Percentiles rank a stretch among this genome's conserved stretches.
phyloP scores from a whole-genome alignment of 2,329 filamentous ascomycete species.

The Helotiales sp. region DNA sequence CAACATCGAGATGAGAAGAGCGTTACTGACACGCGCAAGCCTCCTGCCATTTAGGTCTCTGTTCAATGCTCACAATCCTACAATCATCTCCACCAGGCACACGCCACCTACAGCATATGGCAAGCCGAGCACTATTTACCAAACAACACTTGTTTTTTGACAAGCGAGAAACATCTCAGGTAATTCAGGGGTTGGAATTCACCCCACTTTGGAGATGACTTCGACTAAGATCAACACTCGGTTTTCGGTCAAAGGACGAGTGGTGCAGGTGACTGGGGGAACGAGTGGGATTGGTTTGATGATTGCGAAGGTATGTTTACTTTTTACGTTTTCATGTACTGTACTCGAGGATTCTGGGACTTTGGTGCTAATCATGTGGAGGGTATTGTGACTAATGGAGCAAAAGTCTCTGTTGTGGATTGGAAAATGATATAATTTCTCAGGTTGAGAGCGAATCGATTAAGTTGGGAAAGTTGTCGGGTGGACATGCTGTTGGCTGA shows the following conservation, averaged over 20 bases:
- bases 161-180: not conserved
- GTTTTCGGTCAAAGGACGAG: conserved; percentile 50
- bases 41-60: not conserved
- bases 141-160: too few species aligned
- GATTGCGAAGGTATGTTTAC: conserved; percentile 48
- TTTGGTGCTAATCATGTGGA: conserved; percentile 26
- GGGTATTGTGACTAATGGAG: conserved; percentile 52
- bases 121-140: too few species aligned
- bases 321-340: not conserved
- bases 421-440: conserved; percentile 49
- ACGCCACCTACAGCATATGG: too few species aligned
- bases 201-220: conserved; percentile 37
- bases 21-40: not conserved
- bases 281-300: conserved; percentile 54
- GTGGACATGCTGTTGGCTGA: conserved; percentile 49
- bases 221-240: conserved; percentile 50
- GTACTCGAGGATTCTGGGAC: not conserved
- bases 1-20: not conserved
- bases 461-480: conserved; percentile 43
- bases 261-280: conserved; percentile 52
- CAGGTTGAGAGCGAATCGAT: conserved; percentile 48
- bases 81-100: too few species aligned
- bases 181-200: not conserved
- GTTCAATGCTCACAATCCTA: too few species aligned
- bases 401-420: conserved; percentile 52